Evolutionary conservation across 2,329 filamentous ascomycete genomes (phyloP).

Genomic region (Exophiala calicioides): DNA sequence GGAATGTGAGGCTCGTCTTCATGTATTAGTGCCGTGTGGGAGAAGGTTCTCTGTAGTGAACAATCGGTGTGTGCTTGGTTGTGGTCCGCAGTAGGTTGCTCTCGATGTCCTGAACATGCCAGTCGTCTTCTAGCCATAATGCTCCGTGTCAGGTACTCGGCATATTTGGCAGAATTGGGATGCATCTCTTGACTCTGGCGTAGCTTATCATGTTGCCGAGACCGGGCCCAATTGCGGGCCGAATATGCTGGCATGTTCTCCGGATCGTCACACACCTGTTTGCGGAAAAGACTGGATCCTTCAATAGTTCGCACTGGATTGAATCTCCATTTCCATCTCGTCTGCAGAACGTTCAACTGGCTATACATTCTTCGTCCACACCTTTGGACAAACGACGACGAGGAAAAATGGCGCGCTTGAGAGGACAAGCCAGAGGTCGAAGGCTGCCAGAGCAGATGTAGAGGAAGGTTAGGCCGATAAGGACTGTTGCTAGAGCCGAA

Average conservation of each 20-base stretch:
- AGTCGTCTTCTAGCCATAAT: background rate
- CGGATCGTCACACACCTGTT: constrained; percentile 2
- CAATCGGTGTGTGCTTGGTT: no score
- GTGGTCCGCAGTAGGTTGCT: no score
- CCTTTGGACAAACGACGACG: background rate
- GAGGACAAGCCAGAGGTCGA: background rate
- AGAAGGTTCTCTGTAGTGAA: no score
- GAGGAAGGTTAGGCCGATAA: background rate
- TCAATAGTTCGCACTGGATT: no score
- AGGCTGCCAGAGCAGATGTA: constrained; percentile 2
- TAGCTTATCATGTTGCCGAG: background rate
- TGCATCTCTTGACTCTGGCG: background rate
- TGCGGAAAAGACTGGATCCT: constrained; percentile 8
- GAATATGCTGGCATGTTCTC: constrained; percentile 14
- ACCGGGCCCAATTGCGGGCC: constrained; percentile 1
- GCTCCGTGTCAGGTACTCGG: constrained; percentile 7
- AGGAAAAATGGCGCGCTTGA: background rate
- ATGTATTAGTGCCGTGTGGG: no score
- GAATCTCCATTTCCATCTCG: background rate
- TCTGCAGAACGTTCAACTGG: background rate
- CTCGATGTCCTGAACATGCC: no score
- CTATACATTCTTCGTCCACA: background rate
- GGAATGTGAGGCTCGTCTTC: no score
- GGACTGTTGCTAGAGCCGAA: background rate
- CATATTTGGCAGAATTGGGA: background rate